Conservation (phyloP, 1,139 yeast genomes). For the Keqinozyma sinolaborantium region DNA sequence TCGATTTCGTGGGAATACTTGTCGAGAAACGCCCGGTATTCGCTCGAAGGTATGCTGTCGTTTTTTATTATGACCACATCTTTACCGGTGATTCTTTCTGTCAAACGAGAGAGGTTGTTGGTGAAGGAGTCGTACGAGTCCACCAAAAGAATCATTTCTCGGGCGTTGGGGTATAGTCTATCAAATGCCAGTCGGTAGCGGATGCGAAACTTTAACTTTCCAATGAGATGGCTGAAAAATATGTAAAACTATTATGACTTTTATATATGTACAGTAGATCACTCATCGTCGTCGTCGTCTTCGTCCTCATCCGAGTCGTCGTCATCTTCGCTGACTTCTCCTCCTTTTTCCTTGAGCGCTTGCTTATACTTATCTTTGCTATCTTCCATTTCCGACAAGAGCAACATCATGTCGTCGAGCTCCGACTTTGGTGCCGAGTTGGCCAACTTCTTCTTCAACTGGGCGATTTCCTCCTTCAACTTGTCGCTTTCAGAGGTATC, state of each 20-base stretch:
- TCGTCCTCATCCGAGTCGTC: slow-evolving; percentile 37
- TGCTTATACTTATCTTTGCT: slow-evolving; percentile 57
- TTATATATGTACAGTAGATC: slow-evolving; percentile 1
- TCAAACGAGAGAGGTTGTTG: slow-evolving; percentile 66
- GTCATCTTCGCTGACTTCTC: slow-evolving; percentile 45
- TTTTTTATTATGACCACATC: slow-evolving; percentile 71
- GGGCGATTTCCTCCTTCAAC: slow-evolving; percentile 9
- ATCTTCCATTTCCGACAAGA: slow-evolving; percentile 74
- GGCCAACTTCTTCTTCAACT: slow-evolving; percentile 12
- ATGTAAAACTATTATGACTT: neutral
- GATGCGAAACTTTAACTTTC: neutral
- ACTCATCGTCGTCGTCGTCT: slow-evolving; percentile 14
- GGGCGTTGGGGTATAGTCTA: neutral
- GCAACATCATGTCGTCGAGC: slow-evolving; percentile 70
- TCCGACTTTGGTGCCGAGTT: slow-evolving; percentile 54
- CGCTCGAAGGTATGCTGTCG: slow-evolving; percentile 49
- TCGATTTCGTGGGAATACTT: slow-evolving; percentile 51
- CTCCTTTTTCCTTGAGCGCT: slow-evolving; percentile 47
- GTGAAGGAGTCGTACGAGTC: slow-evolving; percentile 97
- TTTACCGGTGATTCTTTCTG: slow-evolving; percentile 52
- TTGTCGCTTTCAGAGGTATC: slow-evolving; percentile 7
- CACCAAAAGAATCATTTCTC: slow-evolving; percentile 58
- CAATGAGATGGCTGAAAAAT: neutral
- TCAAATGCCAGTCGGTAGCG: neutral
- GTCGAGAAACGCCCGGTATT: slow-evolving; percentile 33